A percentile compares a stretch with the other conserved stretches of the same genome.
phyloP scores from a whole-genome alignment of 2,329 filamentous ascomycete genomes.

The Calonectria henricotiae region DNA sequence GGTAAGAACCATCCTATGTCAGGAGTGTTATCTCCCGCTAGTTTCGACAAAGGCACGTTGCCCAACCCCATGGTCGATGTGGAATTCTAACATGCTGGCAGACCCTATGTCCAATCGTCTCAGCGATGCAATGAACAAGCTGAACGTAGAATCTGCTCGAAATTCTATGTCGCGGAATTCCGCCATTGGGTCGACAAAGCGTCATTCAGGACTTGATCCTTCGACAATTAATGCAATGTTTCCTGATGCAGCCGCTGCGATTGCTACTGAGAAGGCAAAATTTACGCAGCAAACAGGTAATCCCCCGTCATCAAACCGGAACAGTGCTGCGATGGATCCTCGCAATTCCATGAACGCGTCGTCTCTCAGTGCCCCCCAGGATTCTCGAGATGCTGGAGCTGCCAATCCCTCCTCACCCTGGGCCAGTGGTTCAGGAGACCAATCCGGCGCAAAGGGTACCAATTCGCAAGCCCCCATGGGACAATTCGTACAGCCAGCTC shows the following conservation, averaged over 20 bases:
- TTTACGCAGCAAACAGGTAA: constrained; percentile 96
- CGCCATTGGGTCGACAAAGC: constrained; percentile 82
- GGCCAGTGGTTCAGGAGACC: constrained; percentile 73
- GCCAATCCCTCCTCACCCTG: constrained; percentile 78
- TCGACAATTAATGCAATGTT: constrained; percentile 99
- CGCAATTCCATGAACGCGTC: constrained; percentile 83
- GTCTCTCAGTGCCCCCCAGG: constrained; percentile 76
- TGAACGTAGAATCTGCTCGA: constrained; percentile 88
- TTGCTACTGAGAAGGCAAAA: constrained; percentile 97
- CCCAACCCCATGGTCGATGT: neutral
- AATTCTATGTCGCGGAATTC: constrained; percentile 89
- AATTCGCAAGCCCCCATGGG: constrained; percentile 90
- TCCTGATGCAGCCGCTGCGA: constrained; percentile 97
- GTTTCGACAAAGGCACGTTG: constrained; percentile 91
- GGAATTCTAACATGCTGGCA: constrained; percentile 58
- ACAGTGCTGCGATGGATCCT: constrained; percentile 86
- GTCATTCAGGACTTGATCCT: constrained; percentile 94
- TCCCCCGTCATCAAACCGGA: constrained; percentile 90
- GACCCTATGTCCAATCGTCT: constrained; percentile 98
- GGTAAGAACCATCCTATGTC: constrained; percentile 98
- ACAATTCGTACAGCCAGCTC: constrained; percentile 90
- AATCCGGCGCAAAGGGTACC: constrained; percentile 79
- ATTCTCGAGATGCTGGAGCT: constrained; percentile 53
- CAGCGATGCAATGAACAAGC: constrained; percentile 96
- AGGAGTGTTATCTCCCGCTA: constrained; percentile 92